Base-by-base conservation (phyloP, 192 early-diverging fungal genomes). In the Mortierella claussenii region DNA sequence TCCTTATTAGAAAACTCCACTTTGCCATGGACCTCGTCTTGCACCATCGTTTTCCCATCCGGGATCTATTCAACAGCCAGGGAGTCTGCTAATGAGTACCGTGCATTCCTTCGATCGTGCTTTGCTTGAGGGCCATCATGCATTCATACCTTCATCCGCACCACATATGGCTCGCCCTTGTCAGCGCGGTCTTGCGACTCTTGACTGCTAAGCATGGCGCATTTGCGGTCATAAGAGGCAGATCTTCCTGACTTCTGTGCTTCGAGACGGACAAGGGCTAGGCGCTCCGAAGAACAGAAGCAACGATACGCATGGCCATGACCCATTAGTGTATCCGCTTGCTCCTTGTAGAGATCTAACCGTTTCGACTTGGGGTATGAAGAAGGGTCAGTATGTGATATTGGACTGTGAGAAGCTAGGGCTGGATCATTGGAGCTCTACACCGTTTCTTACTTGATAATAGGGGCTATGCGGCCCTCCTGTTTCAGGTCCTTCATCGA, bases 311-410 rank as follows among this genome's bases (percentile, higher is more conserved):
- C 96, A 15, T 88, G 81, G 3, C 89, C 93, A 1, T 79, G 67
- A 30, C 89, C 81, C 3, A 97, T 44, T 31, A 98, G 86, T 11
- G 81, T 57, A 1, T 92, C 60, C 9, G 90, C 91, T 54, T 92
- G 82, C 1, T 82, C 43, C 55, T 81, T 82, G 76, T 98, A 98
- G 26, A 94, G 53, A 3, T 86, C 83, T 12, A 83, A 82, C 11
- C 95, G 81, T 68, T 94, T 82, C 8, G 95, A 96, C 87, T 95
- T n/a, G n/a, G n/a, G n/a, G n/a, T n/a, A n/a, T n/a, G n/a, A 79
- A 6, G 30, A 47, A n/a, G 26, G 12, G 18, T 13, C 20, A 9
- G 24, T 34, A 3, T 12, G 15, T n/a, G 30, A 28, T 55, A 24
- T 3, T 28, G 52, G 17, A n/a, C 7, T 30, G 18, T 15, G 27